Conservation (phyloP, 208 protist genomes). For the Wallacemonas rigidus region DNA sequence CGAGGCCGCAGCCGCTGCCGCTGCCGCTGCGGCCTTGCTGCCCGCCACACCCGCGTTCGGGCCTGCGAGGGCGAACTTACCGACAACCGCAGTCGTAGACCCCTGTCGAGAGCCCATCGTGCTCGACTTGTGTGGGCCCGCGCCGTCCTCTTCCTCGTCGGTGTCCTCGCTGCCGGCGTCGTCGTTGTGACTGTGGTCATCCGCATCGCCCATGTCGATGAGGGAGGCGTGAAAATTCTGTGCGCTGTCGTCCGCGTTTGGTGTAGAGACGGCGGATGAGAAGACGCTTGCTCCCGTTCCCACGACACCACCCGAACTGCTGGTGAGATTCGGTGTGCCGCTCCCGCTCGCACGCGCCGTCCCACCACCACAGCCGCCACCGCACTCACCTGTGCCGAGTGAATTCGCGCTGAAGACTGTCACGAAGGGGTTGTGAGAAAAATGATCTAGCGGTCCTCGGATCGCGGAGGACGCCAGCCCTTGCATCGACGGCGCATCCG, state of each 20-base stretch:
- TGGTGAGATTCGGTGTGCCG: conserved; percentile 1
- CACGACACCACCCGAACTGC: background rate
- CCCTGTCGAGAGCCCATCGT: background rate
- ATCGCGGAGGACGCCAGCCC: too few species aligned
- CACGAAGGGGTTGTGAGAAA: background rate
- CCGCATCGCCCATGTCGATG: background rate
- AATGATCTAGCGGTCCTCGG: background rate
- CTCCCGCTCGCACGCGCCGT: background rate
- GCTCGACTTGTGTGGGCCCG: background rate
- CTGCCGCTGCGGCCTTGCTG: conserved; percentile 4
- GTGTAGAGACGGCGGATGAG: background rate
- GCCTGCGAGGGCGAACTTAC: conserved; percentile 6
- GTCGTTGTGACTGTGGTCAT: background rate
- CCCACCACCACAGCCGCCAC: background rate
- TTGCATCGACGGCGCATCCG: too few species aligned
- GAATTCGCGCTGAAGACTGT: background rate
- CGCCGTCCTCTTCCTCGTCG: conserved; percentile 1
- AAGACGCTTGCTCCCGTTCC: background rate
- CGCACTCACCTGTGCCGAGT: background rate
- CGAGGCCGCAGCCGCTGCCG: background rate
- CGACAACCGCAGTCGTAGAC: background rate
- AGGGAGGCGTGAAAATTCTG: background rate
- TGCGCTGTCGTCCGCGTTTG: background rate
- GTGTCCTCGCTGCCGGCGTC: background rate
- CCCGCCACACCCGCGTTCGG: conserved; percentile 12